Conservation (phyloP, 805 yeast genomes). For the Schwanniomyces pseudopolymorphus region DNA sequence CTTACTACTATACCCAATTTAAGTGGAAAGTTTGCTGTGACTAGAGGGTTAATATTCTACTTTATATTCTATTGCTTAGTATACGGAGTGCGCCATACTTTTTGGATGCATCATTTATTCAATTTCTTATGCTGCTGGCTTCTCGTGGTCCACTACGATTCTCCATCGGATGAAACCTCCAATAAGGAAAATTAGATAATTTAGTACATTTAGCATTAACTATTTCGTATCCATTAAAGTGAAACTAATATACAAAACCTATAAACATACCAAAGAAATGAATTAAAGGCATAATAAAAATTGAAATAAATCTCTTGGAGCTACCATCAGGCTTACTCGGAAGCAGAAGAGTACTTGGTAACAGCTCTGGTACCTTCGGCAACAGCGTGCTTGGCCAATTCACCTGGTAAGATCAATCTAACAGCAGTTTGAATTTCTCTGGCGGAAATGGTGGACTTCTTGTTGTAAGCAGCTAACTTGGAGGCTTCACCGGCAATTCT, state of each 20-base stretch:
- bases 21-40: constrained; percentile 8
- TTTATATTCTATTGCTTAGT: constrained; percentile 60
- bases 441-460: constrained; percentile 95
- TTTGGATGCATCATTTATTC: constrained; percentile 76
- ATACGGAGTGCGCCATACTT: constrained; percentile 81
- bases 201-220: neutral
- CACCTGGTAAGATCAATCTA: constrained; percentile 97
- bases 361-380: constrained; percentile 99
- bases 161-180: neutral
- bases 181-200: neutral
- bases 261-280: constrained; percentile 3
- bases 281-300: constrained; percentile 7
- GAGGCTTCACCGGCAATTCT: constrained; percentile 98
- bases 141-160: constrained; percentile 14
- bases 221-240: constrained; percentile 11
- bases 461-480: constrained; percentile 97
- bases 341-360: constrained; percentile 85
- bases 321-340: constrained; percentile 15
- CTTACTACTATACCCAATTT: constrained; percentile 47
- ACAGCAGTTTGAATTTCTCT: constrained; percentile 99
- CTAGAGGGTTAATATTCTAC: constrained; percentile 42
- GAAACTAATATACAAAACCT: constrained; percentile 13
- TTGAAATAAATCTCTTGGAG: neutral
- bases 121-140: constrained; percentile 63
- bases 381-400: constrained; percentile 97